A percentile compares a stretch with the other conserved stretches of the same genome.
Evolutionary conservation across 2,329 filamentous ascomycete genomes (phyloP).

Genomic region (Coniochaeta sp.): DNA sequence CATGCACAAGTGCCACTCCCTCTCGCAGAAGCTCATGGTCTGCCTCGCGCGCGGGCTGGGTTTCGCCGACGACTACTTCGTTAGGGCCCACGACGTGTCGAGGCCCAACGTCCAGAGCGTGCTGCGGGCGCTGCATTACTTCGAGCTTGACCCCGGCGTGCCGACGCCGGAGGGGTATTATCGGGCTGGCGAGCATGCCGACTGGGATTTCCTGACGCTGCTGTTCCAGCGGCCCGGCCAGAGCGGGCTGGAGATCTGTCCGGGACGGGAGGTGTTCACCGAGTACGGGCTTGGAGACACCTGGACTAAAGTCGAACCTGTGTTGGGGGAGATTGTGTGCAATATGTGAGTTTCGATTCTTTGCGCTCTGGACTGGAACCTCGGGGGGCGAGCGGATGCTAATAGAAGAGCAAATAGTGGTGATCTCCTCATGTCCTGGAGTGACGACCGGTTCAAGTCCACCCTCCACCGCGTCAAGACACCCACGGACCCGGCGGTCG

Average conservation of each 20-base stretch:
- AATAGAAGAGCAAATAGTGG: conserved; percentile 26
- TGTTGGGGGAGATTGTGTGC: conserved; percentile 48
- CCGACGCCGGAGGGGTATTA: conserved; percentile 38
- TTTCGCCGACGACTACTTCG: conserved; percentile 45
- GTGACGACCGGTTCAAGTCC: conserved; percentile 59
- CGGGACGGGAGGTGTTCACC: conserved; percentile 52
- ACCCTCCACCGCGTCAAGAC: conserved; percentile 59
- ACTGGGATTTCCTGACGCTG: conserved; percentile 37
- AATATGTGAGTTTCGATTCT: conserved; percentile 38
- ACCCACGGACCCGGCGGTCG: conserved; percentile 40
- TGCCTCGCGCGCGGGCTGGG: conserved; percentile 51
- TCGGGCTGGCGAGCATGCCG: conserved; percentile 42
- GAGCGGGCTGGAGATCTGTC: conserved; percentile 57
- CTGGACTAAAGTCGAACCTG: conserved; percentile 57
- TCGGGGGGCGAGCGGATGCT: not conserved
- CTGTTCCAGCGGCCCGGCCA: conserved; percentile 55
- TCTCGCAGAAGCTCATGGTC: conserved; percentile 49
- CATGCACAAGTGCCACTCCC: conserved; percentile 43
- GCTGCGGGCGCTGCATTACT: conserved; percentile 50
- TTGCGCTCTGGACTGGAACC: not conserved
- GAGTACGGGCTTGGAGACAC: conserved; percentile 49
- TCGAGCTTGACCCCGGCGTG: conserved; percentile 29
- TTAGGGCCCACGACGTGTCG: conserved; percentile 42
- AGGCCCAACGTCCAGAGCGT: conserved; percentile 46
- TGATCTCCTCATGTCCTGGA: conserved; percentile 60